These are phyloP conservation scores for Lasiodiplodia gonubiensis DNA, from an alignment of 2,329 filamentous ascomycete genomes.

Conservation along the genomic window DNA sequence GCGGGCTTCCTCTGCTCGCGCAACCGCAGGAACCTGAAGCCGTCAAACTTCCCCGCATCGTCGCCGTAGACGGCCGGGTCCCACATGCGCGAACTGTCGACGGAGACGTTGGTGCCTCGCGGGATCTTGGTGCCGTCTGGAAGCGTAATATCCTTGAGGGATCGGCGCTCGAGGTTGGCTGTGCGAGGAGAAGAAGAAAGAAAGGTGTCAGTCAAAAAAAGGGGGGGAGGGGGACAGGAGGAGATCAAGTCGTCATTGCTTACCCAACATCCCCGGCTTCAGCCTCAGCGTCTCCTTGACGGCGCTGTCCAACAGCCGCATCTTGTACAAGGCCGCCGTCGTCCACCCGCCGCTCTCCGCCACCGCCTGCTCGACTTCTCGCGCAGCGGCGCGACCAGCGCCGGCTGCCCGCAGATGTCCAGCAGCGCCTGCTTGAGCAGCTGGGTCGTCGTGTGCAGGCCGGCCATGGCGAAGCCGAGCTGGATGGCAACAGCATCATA, in stretches of 20 bases:
- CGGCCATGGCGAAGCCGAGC: slow-evolving; percentile 31
- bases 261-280: slow-evolving; percentile 33
- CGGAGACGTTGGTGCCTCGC: slow-evolving; percentile 30
- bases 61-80: slow-evolving; percentile 26
- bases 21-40: slow-evolving; percentile 26
- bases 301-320: slow-evolving; percentile 42
- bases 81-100: slow-evolving; percentile 24
- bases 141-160: slow-evolving; percentile 31
- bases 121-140: slow-evolving; percentile 31
- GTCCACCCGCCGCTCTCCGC: slow-evolving; percentile 37
- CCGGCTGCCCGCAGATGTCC: slow-evolving; percentile 35
- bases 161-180: slow-evolving; percentile 31
- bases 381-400: slow-evolving; percentile 37
- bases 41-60: slow-evolving; percentile 28
- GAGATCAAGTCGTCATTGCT: slow-evolving; percentile 17
- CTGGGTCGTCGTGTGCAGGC: slow-evolving; percentile 36
- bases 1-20: background rate
- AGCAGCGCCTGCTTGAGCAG: slow-evolving; percentile 35
- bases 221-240: background rate
- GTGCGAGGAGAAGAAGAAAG: background rate
- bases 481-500: slow-evolving; percentile 30
- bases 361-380: slow-evolving; percentile 37
- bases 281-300: slow-evolving; percentile 42
- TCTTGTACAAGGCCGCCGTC: slow-evolving; percentile 38
- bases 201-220: background rate